Evolutionary conservation across 1,284 basidiomycete genomes (phyloP), one percentile per base, ranked within the genome.

Genomic region (Cutaneotrichosporon sp.): DNA sequence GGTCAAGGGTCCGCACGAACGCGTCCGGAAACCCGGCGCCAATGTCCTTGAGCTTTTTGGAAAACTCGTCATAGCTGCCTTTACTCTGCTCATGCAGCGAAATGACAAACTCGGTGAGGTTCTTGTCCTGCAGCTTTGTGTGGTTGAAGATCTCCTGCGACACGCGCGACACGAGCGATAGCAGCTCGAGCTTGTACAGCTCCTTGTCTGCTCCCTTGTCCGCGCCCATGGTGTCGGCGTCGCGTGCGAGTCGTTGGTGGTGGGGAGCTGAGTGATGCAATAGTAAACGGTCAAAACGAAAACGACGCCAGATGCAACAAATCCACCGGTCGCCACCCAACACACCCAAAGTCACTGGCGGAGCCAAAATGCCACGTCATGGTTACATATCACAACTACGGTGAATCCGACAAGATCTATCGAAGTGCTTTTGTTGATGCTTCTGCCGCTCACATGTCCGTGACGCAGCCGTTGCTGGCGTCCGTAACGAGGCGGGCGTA

Each of bases 61-160:
- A 89, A 82, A 98, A 99, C 15, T 61, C 60, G n/a, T 69, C 67
- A 33, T 66, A 63, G 38, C 56, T 60, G 35, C 58, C 58, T 81
- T 87, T 67, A 87, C 71, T 87, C 64, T 89, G 78, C 61, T 90
- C 87, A 76, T 98, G 94, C 49, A 97, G 82, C 9, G 83, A 79
- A 61, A 99, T 93, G 60, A 97, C 83, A 76, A 96, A 99, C 77
- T 98, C 93, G 22, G 94, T 91, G 34, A 94, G 80, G 12, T 87
- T 87, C 69, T 92, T 93, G 80, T 97, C 92, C 70, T 86, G 88
- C 50, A 87, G 77, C 51, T 77, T 76, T 1, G 78, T 78, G 70
- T 94, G 84, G 66, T 94, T 96, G 76, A 87, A 83, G 49, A 96
- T 82, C 74, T 96, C 91, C 72, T 92, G 88, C 0, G 87, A 87